Evolutionary conservation across 1,139 yeast species (phyloP).

Genomic region (Geotrichum aggregatum): DNA sequence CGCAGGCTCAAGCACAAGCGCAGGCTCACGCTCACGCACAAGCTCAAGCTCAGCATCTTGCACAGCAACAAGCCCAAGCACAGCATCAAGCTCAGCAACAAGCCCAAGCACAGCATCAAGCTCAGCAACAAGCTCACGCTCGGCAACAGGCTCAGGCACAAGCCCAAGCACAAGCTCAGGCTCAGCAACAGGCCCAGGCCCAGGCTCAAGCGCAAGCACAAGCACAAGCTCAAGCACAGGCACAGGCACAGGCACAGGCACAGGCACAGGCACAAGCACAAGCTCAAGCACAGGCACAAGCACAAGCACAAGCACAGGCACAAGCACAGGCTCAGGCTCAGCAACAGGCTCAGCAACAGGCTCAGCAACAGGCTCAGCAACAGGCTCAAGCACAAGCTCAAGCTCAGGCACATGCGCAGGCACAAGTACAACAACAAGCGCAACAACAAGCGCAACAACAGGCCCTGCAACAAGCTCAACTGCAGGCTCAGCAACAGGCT

Average conservation of each 20-base stretch:
- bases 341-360: constrained; percentile 14
- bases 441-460: neutral
- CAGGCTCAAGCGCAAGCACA: constrained; percentile 4
- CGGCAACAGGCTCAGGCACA: constrained; percentile 19
- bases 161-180: constrained; percentile 18
- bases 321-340: constrained; percentile 7
- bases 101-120: constrained; percentile 10
- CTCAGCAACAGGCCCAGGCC: constrained; percentile 9
- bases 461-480: constrained; percentile 1
- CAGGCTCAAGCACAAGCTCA: constrained; percentile 19
- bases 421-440: neutral
- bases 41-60: constrained; percentile 21
- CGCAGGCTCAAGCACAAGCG: constrained; percentile 17
- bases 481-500: constrained; percentile 4
- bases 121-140: constrained; percentile 9
- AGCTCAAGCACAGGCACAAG: constrained; percentile 18
- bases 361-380: constrained; percentile 18
- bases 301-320: constrained; percentile 15
- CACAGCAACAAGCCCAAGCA: constrained; percentile 20
- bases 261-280: constrained; percentile 9
- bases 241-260: constrained; percentile 16
- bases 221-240: constrained; percentile 20
- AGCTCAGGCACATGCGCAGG: constrained; percentile 18
- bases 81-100: constrained; percentile 16
- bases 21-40: constrained; percentile 21